phyloP scores from a whole-genome alignment of 179 eudicot genomes.

The Beta macrorhiza region DNA sequence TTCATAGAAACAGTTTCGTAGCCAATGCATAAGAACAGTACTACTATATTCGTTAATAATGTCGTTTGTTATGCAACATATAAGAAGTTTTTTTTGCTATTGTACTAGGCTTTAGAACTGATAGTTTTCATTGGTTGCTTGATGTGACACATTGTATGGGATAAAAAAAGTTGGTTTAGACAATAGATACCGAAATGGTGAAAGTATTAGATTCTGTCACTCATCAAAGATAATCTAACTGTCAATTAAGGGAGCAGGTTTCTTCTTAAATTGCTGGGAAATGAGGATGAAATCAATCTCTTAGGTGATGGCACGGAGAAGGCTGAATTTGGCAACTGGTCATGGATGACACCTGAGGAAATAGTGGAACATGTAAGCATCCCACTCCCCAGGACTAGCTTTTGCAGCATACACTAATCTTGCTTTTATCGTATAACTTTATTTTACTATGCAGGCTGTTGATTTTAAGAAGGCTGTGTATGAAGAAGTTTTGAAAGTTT shows the following conservation, averaged over 20 bases:
- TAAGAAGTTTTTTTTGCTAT: not conserved
- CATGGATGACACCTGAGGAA: slow-evolving; percentile 86
- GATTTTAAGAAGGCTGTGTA: slow-evolving; percentile 88
- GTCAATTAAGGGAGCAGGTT: slow-evolving; percentile 44
- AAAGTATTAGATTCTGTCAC: not conserved
- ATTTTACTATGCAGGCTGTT: slow-evolving; percentile 62
- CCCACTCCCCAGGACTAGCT: not conserved
- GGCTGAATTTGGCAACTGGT: slow-evolving; percentile 90
- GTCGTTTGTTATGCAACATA: not conserved
- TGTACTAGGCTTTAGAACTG: not conserved
- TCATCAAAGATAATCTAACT: not conserved
- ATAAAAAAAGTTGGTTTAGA: not conserved
- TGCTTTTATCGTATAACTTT: not conserved
- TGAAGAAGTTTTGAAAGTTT: slow-evolving; percentile 68
- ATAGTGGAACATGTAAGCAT: slow-evolving; percentile 61
- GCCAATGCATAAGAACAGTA: slow-evolving; percentile 6
- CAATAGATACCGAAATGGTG: not conserved
- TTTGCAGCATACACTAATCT: too few species aligned
- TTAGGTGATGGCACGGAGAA: slow-evolving; percentile 90
- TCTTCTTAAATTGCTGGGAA: slow-evolving; percentile 71
- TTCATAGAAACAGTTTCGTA: not conserved
- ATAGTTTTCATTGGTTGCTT: not conserved
- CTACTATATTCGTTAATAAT: not conserved
- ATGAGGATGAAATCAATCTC: slow-evolving; percentile 80
- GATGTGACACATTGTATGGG: not conserved